Base-by-base conservation (phyloP, 164 flowering plant species). In the Malania oleifera region DNA sequence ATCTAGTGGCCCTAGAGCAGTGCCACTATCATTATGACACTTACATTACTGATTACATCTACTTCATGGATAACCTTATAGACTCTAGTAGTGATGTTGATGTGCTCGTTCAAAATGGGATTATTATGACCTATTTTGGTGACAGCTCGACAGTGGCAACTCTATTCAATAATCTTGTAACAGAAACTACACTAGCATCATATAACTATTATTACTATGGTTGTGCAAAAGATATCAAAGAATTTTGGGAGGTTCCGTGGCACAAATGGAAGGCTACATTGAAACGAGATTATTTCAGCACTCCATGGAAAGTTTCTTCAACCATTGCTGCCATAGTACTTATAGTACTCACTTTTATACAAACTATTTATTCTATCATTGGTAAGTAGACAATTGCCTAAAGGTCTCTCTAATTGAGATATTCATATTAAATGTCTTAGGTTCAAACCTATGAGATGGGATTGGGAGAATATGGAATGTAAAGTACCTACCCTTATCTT, bases 1-100 rank as follows among this genome's bases (percentile, higher is more conserved):
- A 66, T 57, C 18, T 70, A 1, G 48, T 66, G 44, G 67, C 65
- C n/a, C 41, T 62, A n/a, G 74, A 66, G 57, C 70, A 66, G 38
- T 70, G 63, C 13, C 56, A 65, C 20, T 61, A 53, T 20, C 61
- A 27, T 0, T 5, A 14, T 20, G 20, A 62, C 0, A 29, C 40
- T 15, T 59, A 53, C 61, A 46, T 71, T 0, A 38, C 34, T 23
- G 59, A 59, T 15, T 71, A 66, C 31, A n/a, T 58, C 22, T 0
- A 0, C 2, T 35, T 62, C 9, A 24, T 71, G 54, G 67, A 62
- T 28, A 8, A 1, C 10, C 64, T 71, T 22, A 47, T 67, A 0
- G 12, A 62, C 27, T 47, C 60, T 26, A 17, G 31, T 1, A 38
- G 50, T 7, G 74, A 71, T 51, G 71, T 63, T 1, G 62, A 67